Conservation (phyloP, 2,329 filamentous ascomycete species). For the Diplocarpon rosae region DNA sequence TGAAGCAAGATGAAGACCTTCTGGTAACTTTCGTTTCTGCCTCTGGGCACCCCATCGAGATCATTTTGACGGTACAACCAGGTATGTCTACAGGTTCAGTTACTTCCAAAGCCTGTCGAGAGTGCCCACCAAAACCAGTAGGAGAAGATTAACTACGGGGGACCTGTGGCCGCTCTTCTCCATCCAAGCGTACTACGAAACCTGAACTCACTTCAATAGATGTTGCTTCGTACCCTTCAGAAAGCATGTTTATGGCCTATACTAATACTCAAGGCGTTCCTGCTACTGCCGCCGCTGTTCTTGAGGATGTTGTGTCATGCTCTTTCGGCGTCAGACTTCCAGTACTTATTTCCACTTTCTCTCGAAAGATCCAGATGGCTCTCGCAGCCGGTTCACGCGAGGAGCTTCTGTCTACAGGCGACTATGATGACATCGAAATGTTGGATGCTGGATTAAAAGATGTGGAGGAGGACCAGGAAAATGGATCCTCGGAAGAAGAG, state of each 20-base stretch:
- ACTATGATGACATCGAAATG: conserved; percentile 22
- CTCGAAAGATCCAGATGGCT: conserved; percentile 15
- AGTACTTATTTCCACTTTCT: conserved; percentile 19
- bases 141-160: not conserved
- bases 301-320: conserved; percentile 20
- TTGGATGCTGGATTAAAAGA: conserved; percentile 3
- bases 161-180: not conserved
- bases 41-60: conserved; percentile 18
- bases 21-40: conserved; percentile 43
- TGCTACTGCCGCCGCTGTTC: conserved; percentile 28
- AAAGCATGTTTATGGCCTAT: conserved; percentile 41
- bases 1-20: conserved; percentile 56
- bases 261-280: conserved; percentile 37
- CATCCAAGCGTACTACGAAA: not conserved
- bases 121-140: not conserved
- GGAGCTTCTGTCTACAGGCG: conserved; percentile 11
- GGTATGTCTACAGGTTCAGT: conserved; percentile 8
- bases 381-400: conserved; percentile 15
- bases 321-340: conserved; percentile 17
- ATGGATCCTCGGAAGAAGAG: conserved; percentile 12
- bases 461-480: conserved; percentile 15
- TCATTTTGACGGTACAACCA: conserved; percentile 18
- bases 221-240: conserved; percentile 41
- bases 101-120: too few species aligned
- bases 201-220: conserved; percentile 30